phyloP scores from a whole-genome alignment of 768 basidiomycete genomes.

The Calocybe gangraenosa region DNA sequence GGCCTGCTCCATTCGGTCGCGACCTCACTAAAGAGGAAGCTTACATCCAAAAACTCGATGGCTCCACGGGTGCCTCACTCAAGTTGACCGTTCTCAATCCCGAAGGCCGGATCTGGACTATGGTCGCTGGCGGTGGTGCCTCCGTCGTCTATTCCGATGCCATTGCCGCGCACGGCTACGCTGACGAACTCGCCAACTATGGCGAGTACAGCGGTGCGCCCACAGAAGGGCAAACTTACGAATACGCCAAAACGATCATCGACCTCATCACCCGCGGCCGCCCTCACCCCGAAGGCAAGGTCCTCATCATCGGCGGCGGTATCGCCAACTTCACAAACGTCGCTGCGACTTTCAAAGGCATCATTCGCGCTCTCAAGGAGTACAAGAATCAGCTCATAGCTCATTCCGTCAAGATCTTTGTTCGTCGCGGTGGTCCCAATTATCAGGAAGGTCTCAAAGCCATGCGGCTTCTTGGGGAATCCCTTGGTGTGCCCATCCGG shows the following conservation, averaged over 20 bases:
- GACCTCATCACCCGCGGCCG: constrained; percentile 92
- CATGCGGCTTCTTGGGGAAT: constrained; percentile 96
- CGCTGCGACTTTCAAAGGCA: constrained; percentile 99
- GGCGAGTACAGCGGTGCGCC: constrained; percentile 99
- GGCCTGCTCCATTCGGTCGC: constrained; percentile 94
- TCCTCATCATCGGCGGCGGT: constrained; percentile 99
- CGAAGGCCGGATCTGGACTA: constrained; percentile 97
- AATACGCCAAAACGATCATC: constrained; percentile 98
- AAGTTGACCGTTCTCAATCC: constrained; percentile 96
- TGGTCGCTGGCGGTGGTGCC: constrained; percentile 97
- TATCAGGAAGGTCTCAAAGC: constrained; percentile 98
- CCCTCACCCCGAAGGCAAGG: constrained; percentile 84
- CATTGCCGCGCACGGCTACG: constrained; percentile 89
- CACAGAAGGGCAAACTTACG: constrained; percentile 96
- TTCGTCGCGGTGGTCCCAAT: constrained; percentile 98
- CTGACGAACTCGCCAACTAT: constrained; percentile 98
- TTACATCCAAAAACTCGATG: constrained; percentile 98
- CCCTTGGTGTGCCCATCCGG: constrained; percentile 93
- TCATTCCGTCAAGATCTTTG: constrained; percentile 90
- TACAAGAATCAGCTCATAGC: constrained; percentile 81
- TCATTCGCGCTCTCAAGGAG: constrained; percentile 95
- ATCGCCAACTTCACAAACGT: constrained; percentile 99
- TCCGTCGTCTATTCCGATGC: constrained; percentile 70
- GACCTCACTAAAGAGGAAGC: constrained; percentile 98
- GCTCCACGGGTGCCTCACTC: constrained; percentile 94